phyloP scores from a whole-genome alignment of 768 basidiomycete genomes.

The Leccinum arenicola region DNA sequence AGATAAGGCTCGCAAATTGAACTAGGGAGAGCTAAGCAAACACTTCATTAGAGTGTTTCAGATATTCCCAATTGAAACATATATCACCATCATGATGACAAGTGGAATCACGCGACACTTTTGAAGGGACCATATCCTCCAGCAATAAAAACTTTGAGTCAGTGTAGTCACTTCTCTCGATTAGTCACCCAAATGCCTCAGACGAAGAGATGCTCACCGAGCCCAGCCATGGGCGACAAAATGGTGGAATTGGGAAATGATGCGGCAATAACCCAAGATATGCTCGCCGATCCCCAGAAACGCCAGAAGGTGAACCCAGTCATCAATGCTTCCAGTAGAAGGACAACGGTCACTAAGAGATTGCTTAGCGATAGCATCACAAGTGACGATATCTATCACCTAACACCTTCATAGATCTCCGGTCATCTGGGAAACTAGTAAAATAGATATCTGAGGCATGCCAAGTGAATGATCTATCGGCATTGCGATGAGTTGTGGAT shows the following conservation, averaged over 20 bases:
- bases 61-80: background rate
- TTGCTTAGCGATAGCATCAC: background rate
- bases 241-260: too few species aligned
- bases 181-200: too few species aligned
- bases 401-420: constrained; percentile 11
- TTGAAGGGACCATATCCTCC: constrained; percentile 11
- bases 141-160: too few species aligned
- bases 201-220: too few species aligned
- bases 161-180: too few species aligned
- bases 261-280: too few species aligned
- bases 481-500: too few species aligned
- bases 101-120: background rate
- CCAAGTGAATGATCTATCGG: background rate
- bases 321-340: constrained; percentile 17
- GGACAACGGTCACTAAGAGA: constrained; percentile 6
- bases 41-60: background rate
- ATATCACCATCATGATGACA: constrained; percentile 19
- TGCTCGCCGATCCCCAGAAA: too few species aligned
- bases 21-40: constrained; percentile 20
- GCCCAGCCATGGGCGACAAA: too few species aligned
- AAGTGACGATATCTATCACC: constrained; percentile 4
- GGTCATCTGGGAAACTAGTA: constrained; percentile 15
- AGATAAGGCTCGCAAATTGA: constrained; percentile 15
- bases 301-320: constrained; percentile 6
- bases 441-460: constrained; percentile 17